These are phyloP conservation scores for Rubia occidens DNA, from an alignment of 305 asterid species.

Conservation along the genomic window DNA sequence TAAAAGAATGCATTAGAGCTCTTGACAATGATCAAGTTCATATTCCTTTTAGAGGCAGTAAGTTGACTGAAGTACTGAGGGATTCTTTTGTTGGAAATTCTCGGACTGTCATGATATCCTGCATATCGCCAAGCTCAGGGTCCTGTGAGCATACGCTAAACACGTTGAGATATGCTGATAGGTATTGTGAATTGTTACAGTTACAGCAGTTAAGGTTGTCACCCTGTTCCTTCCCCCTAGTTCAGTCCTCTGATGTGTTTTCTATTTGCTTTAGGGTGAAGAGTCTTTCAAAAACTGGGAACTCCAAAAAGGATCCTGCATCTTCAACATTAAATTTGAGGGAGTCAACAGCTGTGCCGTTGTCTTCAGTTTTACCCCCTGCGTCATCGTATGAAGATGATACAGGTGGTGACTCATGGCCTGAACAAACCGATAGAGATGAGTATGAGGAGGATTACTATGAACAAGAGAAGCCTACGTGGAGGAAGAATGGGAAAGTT, in stretches of 20 bases:
- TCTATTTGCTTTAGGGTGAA: slow-evolving; percentile 51
- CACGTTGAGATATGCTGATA: slow-evolving; percentile 96
- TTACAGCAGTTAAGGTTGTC: neutral
- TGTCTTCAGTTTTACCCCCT: slow-evolving; percentile 43
- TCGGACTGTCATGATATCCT: slow-evolving; percentile 94
- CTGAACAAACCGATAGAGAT: slow-evolving; percentile 66
- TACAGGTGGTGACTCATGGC: slow-evolving; percentile 62
- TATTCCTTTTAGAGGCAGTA: slow-evolving; percentile 98
- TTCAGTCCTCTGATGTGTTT: slow-evolving; percentile 8
- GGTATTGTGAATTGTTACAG: slow-evolving; percentile 34
- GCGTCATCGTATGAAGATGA: slow-evolving; percentile 66
- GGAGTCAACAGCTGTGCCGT: slow-evolving; percentile 58
- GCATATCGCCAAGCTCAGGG: slow-evolving; percentile 88
- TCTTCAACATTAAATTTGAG: slow-evolving; percentile 59
- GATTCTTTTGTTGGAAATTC: slow-evolving; percentile 97
- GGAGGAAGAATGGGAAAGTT: slow-evolving; percentile 49
- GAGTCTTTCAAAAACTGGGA: slow-evolving; percentile 88
- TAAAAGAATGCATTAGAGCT: slow-evolving; percentile 97
- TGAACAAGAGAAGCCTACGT: slow-evolving; percentile 65
- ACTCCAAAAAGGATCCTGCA: slow-evolving; percentile 57
- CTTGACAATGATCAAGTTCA: slow-evolving; percentile 96
- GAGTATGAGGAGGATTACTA: slow-evolving; percentile 70
- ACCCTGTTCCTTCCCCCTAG: slow-evolving; percentile 1
- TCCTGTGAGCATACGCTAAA: slow-evolving; percentile 95
- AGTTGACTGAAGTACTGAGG: slow-evolving; percentile 89